phyloP scores from a whole-genome alignment of 495 filamentous ascomycete genomes.

The Penicillium lagena region DNA sequence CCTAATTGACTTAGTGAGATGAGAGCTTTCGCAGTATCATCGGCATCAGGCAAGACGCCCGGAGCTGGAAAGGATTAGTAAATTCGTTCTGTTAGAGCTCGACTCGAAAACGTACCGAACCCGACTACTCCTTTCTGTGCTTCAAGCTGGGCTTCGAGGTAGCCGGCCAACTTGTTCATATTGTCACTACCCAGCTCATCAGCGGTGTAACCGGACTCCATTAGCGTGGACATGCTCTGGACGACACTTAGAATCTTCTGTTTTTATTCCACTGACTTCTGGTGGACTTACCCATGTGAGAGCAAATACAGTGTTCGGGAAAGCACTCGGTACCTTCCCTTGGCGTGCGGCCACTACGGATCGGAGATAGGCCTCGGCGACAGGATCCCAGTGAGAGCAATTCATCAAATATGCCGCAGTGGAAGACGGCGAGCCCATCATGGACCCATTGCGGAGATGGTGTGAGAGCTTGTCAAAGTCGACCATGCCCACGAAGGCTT shows the following conservation, averaged over 20 bases:
- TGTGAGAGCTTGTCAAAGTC: conserved; percentile 38
- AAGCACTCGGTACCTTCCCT: conserved; percentile 20
- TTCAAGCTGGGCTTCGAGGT: too few species aligned
- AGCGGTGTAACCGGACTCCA: too few species aligned
- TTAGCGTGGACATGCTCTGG: too few species aligned
- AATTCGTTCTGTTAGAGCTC: too few species aligned
- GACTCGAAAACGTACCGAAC: conserved; percentile 2
- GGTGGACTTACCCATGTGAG: conserved; percentile 23
- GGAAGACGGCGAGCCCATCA: conserved; percentile 43
- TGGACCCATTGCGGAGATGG: conserved; percentile 35
- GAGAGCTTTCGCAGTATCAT: conserved; percentile 42
- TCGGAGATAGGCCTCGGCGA: conserved; percentile 27
- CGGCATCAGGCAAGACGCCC: conserved; percentile 30
- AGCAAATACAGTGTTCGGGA: conserved; percentile 31
- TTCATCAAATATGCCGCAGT: conserved; percentile 42
- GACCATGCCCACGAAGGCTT: conserved; percentile 38
- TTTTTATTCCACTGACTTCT: background rate
- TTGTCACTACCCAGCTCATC: too few species aligned
- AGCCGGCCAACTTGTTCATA: too few species aligned
- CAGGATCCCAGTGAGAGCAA: conserved; percentile 30
- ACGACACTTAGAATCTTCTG: too few species aligned
- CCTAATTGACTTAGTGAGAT: conserved; percentile 23
- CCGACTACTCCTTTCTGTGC: conserved; percentile 10
- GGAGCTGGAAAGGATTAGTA: too few species aligned
- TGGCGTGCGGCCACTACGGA: conserved; percentile 17